Conservation (phyloP, 2,329 filamentous ascomycete species). For the Apiospora arundinis region DNA sequence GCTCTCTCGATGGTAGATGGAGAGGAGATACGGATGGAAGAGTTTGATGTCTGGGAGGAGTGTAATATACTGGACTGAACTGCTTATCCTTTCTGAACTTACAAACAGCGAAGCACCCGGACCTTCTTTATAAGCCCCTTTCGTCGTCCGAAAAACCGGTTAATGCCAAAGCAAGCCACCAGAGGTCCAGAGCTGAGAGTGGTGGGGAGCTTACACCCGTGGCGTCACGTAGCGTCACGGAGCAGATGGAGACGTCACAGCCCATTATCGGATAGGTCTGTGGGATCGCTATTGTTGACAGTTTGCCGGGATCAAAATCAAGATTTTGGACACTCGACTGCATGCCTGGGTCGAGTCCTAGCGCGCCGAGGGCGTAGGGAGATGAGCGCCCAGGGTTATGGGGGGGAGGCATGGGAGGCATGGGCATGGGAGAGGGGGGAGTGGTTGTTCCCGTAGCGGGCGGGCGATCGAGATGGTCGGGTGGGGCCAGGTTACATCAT, state of each 20-base stretch:
- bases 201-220: constrained; percentile 11
- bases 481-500: constrained; percentile 15
- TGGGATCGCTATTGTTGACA: constrained; percentile 6
- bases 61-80: neutral
- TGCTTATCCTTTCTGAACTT: neutral
- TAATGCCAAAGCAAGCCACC: constrained; percentile 15
- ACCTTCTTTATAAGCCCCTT: constrained; percentile 14
- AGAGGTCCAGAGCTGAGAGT: neutral
- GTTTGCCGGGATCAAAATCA: constrained; percentile 7
- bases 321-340: constrained; percentile 6
- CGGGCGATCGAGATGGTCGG: constrained; percentile 14
- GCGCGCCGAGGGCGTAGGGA: neutral
- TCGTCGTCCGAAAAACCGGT: constrained; percentile 9
- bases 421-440: no score
- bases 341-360: neutral
- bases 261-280: constrained; percentile 14
- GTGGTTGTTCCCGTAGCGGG: constrained; percentile 14
- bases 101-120: constrained; percentile 1
- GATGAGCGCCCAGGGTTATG: no score
- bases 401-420: neutral
- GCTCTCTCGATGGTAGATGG: neutral
- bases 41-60: neutral
- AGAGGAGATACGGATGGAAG: neutral
- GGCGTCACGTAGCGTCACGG: constrained; percentile 16
- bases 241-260: constrained; percentile 13